Conservation (phyloP, 2,329 filamentous ascomycete species). For the Fusarium sacchari region DNA sequence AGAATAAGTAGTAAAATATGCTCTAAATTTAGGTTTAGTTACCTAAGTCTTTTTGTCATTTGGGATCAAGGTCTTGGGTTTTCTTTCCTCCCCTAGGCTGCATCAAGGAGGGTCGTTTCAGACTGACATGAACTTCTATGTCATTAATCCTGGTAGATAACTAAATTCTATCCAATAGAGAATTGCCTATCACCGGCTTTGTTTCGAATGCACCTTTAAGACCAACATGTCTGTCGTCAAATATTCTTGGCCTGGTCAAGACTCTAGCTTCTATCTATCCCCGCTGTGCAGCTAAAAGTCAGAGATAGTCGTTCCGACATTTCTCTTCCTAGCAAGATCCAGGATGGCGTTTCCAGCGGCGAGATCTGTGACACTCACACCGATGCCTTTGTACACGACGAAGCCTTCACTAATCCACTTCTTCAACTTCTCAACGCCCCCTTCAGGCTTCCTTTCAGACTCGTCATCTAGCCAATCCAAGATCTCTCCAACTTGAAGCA, state of each 20-base stretch:
- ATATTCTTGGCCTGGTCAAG: no score
- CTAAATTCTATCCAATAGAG: neutral
- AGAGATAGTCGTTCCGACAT: constrained; percentile 10
- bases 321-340: constrained; percentile 36
- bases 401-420: constrained; percentile 37
- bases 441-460: neutral
- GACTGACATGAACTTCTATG: neutral
- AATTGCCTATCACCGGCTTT: fast-evolving
- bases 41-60: no score
- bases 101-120: neutral
- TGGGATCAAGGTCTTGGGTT: no score
- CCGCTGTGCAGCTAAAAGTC: neutral
- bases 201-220: neutral
- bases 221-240: neutral
- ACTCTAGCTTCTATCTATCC: neutral
- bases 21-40: no score
- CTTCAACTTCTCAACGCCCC: neutral
- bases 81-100: neutral
- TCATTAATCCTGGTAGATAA: neutral
- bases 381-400: constrained; percentile 42
- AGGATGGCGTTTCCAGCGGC: constrained; percentile 45
- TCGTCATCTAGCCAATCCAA: constrained; percentile 7
- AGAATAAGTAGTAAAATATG: no score
- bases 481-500: constrained; percentile 69
- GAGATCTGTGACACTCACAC: constrained; percentile 49